Conservation (phyloP, 352 stramenopile species). For the Globisporangium nodosum region DNA sequence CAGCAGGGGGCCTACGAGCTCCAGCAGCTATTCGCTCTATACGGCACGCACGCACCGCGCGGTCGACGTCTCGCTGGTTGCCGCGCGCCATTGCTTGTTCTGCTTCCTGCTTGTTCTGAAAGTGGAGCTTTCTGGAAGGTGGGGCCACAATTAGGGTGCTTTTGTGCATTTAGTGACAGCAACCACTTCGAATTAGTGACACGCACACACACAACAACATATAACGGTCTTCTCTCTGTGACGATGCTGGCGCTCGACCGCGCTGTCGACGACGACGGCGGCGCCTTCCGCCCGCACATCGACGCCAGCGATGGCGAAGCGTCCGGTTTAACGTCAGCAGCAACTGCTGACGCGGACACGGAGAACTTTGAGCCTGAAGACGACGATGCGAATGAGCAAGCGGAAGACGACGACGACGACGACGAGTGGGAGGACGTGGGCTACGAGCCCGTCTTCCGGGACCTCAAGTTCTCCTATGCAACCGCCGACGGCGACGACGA, state of each 20-base stretch:
- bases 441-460: constrained; percentile 8
- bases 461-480: constrained; percentile 5
- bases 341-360: too few species aligned
- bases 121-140: background rate
- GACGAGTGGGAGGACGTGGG: constrained; percentile 13
- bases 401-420: constrained; percentile 4
- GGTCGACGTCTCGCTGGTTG: constrained; percentile 77
- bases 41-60: constrained; percentile 36
- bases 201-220: background rate
- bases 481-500: constrained; percentile 4
- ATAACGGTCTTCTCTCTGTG: too few species aligned
- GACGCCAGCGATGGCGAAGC: too few species aligned
- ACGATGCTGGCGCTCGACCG: too few species aligned
- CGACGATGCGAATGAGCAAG: constrained; percentile 1
- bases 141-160: background rate
- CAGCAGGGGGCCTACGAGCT: background rate
- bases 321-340: too few species aligned
- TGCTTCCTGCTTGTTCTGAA: background rate
- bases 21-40: background rate
- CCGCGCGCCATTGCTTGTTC: constrained; percentile 51
- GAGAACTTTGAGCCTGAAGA: background rate
- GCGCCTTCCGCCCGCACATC: too few species aligned
- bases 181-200: background rate
- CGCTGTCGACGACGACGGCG: too few species aligned
- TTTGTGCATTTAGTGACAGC: too few species aligned